Evolutionary conservation across 1,284 basidiomycete species (phyloP).

Genomic region (Athelia sp.): DNA sequence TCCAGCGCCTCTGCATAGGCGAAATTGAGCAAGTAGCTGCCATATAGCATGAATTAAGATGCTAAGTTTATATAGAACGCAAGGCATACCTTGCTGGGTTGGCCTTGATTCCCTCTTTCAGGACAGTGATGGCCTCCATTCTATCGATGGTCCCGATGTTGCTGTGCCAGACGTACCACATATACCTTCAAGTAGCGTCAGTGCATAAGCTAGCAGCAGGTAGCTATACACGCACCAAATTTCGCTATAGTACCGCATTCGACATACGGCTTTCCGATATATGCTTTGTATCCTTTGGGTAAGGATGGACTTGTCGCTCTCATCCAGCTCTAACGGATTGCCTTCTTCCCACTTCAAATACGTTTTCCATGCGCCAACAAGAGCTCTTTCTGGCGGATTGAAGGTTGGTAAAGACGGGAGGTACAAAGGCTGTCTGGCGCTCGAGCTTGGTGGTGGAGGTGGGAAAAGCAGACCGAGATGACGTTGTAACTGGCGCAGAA

Average conservation of each 20-base stretch:
- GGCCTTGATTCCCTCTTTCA: constrained; percentile 85
- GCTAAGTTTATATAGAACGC: not conserved
- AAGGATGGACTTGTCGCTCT: constrained; percentile 68
- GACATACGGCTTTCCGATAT: constrained; percentile 83
- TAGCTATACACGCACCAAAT: constrained; percentile 63
- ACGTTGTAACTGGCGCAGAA: constrained; percentile 79
- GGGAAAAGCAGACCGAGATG: constrained; percentile 66
- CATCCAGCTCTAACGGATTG: constrained; percentile 91
- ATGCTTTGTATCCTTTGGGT: constrained; percentile 76
- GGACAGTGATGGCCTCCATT: constrained; percentile 68
- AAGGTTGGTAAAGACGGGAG: constrained; percentile 77
- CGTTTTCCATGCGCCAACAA: constrained; percentile 83
- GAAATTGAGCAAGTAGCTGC: constrained; percentile 85
- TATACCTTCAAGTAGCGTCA: constrained; percentile 56
- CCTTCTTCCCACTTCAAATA: constrained; percentile 96
- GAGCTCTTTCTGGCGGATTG: constrained; percentile 64
- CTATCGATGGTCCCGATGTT: constrained; percentile 68
- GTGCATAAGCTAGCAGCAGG: constrained; percentile 3
- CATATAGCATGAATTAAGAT: constrained; percentile 5
- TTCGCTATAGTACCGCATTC: constrained; percentile 94
- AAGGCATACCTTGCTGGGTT: constrained; percentile 70
- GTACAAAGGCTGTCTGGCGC: constrained; percentile 41
- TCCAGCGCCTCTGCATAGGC: constrained; percentile 87
- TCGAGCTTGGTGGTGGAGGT: constrained; percentile 33
- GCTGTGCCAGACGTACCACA: constrained; percentile 81